These are phyloP conservation scores for Raddia distichophylla DNA, from an alignment of 176 grass and related monocot species.

Conservation along the genomic window DNA sequence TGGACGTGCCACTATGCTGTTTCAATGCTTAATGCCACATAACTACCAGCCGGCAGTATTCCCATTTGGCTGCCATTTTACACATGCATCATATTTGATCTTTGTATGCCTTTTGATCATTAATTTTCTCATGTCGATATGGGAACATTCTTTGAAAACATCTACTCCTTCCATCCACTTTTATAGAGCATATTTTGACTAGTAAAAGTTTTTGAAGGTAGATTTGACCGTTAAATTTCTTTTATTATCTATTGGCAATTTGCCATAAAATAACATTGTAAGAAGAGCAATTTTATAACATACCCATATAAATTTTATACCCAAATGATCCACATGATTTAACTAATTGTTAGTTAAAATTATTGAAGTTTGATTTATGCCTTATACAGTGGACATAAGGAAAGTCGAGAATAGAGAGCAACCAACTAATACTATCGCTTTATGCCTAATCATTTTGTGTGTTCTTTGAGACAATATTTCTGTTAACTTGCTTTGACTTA, in stretches of 20 bases:
- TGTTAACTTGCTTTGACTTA: slow-evolving; percentile 46
- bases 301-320: too few species aligned
- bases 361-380: too few species aligned
- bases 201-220: too few species aligned
- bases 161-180: background rate
- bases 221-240: too few species aligned
- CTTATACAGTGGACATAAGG: too few species aligned
- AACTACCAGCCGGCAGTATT: background rate
- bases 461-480: slow-evolving; percentile 5
- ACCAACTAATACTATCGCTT: background rate
- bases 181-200: too few species aligned
- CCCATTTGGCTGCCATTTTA: background rate
- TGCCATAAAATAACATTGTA: too few species aligned
- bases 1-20: background rate
- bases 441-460: background rate
- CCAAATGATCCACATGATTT: too few species aligned
- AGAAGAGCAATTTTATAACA: too few species aligned
- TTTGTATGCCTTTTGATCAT: background rate
- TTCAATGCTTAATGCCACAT: background rate
- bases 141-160: background rate
- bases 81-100: background rate
- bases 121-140: background rate
- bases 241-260: too few species aligned
- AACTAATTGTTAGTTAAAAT: too few species aligned
- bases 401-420: background rate